These are phyloP conservation scores for Metarhizium brunneum DNA, from an alignment of 2,329 filamentous ascomycete species.

Conservation along the genomic window DNA sequence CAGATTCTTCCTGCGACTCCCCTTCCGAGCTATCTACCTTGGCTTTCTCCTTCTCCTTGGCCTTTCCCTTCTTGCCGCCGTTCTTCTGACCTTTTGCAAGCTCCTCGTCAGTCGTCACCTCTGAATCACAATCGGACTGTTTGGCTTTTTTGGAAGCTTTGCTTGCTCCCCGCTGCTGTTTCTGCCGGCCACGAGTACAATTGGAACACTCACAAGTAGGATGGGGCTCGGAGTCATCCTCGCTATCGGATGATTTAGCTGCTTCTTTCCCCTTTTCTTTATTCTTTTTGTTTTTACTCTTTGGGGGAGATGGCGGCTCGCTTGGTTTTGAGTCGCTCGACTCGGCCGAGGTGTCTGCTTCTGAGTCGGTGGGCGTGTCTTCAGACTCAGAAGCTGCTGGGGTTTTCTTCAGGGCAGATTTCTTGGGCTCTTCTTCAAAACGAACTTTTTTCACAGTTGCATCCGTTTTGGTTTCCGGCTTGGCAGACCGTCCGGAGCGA, in stretches of 20 bases:
- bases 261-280: slow-evolving; percentile 6
- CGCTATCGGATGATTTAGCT: slow-evolving; percentile 14
- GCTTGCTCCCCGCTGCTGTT: slow-evolving; percentile 3
- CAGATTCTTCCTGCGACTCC: slow-evolving; percentile 14
- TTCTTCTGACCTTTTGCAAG: slow-evolving; percentile 10
- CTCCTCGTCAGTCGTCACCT: slow-evolving; percentile 11
- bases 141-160: slow-evolving; percentile 5
- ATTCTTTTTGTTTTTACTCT: slow-evolving; percentile 12
- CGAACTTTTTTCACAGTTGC: slow-evolving; percentile 31
- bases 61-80: slow-evolving; percentile 12
- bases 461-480: slow-evolving; percentile 3
- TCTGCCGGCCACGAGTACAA: slow-evolving; percentile 14
- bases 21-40: slow-evolving; percentile 9
- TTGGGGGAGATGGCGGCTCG: slow-evolving; percentile 7
- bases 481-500: slow-evolving; percentile 19
- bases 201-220: slow-evolving; percentile 18
- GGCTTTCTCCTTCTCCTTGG: slow-evolving; percentile 13
- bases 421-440: slow-evolving; percentile 25
- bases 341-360: slow-evolving; percentile 10
- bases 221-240: slow-evolving; percentile 24
- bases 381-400: slow-evolving; percentile 10
- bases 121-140: slow-evolving; percentile 1
- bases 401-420: slow-evolving; percentile 28
- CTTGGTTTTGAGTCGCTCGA: slow-evolving; percentile 11
- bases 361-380: slow-evolving; percentile 14